Conservation (phyloP, 1,284 basidiomycete species). For the Cystobasidium slooffiae region DNA sequence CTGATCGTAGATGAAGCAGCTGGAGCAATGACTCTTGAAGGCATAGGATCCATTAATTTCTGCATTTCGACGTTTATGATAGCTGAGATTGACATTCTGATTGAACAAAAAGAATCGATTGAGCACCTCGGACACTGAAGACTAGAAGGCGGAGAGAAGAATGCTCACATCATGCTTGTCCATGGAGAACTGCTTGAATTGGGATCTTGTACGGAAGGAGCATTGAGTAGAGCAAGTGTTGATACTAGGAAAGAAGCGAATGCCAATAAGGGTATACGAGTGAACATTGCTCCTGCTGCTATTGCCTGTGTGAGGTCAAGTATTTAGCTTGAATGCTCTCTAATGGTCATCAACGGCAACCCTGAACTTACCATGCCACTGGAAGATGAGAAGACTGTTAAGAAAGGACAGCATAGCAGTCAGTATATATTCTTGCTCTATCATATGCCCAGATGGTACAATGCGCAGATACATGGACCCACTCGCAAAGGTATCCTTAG, state of each 20-base stretch:
- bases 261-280: constrained; percentile 28
- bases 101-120: not conserved
- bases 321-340: not conserved
- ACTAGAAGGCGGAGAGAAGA: not conserved
- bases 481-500: constrained; percentile 28
- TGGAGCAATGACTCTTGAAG: not conserved
- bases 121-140: not conserved
- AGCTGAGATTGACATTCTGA: constrained; percentile 28
- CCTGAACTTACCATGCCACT: constrained; percentile 29
- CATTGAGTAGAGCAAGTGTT: constrained; percentile 19
- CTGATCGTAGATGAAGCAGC: not conserved
- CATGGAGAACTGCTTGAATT: constrained; percentile 21
- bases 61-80: constrained; percentile 26
- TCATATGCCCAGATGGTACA: too few relatives aligned
- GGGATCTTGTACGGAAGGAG: constrained; percentile 5
- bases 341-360: not conserved
- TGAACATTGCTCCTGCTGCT: constrained; percentile 41
- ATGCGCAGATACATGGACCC: not conserved
- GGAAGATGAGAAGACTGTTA: constrained; percentile 22
- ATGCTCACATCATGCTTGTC: constrained; percentile 41
- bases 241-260: constrained; percentile 30
- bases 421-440: not conserved
- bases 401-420: not conserved
- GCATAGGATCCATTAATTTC: constrained; percentile 13
- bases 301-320: not conserved